Percentiles rank a stretch among this genome's conserved stretches.
Conservation (phyloP, 75 land plant genomes). For the Cunninghamia lanceolata region DNA sequence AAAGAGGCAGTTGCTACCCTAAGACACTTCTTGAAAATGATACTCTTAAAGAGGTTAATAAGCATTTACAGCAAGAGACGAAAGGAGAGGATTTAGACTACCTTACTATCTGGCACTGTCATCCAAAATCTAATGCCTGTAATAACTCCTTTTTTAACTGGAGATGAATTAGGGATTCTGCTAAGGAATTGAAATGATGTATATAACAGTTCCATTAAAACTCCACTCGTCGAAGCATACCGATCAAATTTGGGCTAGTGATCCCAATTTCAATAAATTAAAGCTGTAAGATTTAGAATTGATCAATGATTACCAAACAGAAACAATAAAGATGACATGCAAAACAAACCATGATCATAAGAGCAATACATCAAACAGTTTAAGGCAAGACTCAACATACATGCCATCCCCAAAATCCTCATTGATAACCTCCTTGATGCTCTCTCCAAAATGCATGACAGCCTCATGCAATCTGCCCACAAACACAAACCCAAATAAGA, state of each 20-base stretch:
- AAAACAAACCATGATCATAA: background rate
- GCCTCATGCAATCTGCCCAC: slow-evolving; percentile 77
- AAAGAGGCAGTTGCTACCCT: background rate
- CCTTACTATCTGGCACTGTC: background rate
- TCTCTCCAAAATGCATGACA: slow-evolving; percentile 88
- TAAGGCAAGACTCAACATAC: slow-evolving; percentile 42
- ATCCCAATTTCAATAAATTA: background rate
- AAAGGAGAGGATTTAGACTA: background rate
- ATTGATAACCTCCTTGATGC: slow-evolving; percentile 92
- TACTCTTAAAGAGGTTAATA: background rate
- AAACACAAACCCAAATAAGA: background rate
- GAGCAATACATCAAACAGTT: background rate
- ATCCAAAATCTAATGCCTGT: background rate
- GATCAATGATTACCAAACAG: background rate
- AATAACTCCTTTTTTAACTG: background rate
- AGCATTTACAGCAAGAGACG: background rate
- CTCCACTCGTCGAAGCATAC: background rate
- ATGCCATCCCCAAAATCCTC: slow-evolving; percentile 99
- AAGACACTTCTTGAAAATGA: background rate
- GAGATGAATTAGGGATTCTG: background rate
- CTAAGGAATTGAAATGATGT: background rate
- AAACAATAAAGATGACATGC: background rate
- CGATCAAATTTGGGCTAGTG: background rate
- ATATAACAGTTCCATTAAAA: background rate
- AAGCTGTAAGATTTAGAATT: background rate